Conservation (phyloP, 257 asterid genomes). For the Lithospermum erythrorhizon region DNA sequence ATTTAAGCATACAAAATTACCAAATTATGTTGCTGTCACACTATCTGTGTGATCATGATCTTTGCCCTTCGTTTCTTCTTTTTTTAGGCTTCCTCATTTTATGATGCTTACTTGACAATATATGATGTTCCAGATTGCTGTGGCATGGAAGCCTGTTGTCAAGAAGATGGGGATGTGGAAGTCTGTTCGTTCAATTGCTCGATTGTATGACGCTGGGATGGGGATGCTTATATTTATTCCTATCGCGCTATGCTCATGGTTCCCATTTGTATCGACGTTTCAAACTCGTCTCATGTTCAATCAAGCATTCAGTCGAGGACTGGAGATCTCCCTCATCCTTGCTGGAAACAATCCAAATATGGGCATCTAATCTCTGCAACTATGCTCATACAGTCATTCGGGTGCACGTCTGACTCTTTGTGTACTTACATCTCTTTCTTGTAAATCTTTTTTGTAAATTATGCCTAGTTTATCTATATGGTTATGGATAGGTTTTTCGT, state of each 20-base stretch:
- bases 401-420: too few species aligned
- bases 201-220: slow-evolving; percentile 82
- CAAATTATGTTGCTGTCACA: too few species aligned
- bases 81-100: too few species aligned
- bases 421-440: background rate
- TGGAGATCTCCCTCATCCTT: slow-evolving; percentile 91
- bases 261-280: slow-evolving; percentile 89
- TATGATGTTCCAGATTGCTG: slow-evolving; percentile 44
- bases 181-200: slow-evolving; percentile 76
- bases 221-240: slow-evolving; percentile 85
- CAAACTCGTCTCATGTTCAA: slow-evolving; percentile 97
- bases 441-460: background rate
- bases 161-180: slow-evolving; percentile 92
- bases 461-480: background rate
- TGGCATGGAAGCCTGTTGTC: slow-evolving; percentile 84
- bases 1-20: too few species aligned
- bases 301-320: slow-evolving; percentile 97
- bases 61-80: too few species aligned
- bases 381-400: too few species aligned
- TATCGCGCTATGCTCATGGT: slow-evolving; percentile 79
- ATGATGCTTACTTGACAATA: background rate
- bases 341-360: slow-evolving; percentile 92
- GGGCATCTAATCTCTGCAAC: slow-evolving; percentile 27
- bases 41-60: too few species aligned
- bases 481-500: background rate